Percentiles rank a stretch among this genome's conserved stretches.
phyloP scores from a whole-genome alignment of 1,284 basidiomycete genomes.

The Trichosporon ovoides region DNA sequence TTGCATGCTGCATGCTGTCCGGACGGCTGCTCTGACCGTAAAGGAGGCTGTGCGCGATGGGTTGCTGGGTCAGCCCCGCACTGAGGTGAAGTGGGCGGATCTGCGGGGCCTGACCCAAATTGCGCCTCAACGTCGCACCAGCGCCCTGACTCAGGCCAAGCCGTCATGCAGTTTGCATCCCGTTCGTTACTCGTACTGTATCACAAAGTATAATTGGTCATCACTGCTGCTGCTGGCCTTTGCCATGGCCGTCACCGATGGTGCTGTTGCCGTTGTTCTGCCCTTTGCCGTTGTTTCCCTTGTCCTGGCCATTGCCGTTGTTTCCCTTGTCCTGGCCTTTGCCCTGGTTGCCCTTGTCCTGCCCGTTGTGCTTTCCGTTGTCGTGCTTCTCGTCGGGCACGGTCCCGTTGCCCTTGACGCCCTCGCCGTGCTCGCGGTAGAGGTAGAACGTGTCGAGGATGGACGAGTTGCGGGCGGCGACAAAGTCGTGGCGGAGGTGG shows the following conservation, averaged over 20 bases:
- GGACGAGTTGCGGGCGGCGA: constrained; percentile 23
- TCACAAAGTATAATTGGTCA: neutral
- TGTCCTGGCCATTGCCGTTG: neutral
- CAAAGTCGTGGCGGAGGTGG: constrained; percentile 27
- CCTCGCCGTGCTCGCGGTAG: constrained; percentile 19
- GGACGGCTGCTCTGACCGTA: no score
- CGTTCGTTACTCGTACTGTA: no score
- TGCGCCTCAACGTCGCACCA: no score
- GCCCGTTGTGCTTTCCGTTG: neutral
- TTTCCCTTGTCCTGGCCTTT: neutral
- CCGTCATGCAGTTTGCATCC: no score
- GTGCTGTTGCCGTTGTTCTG: neutral
- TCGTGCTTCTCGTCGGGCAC: neutral
- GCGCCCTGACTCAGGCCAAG: no score
- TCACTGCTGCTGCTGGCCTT: neutral
- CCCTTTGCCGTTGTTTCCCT: neutral
- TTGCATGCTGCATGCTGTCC: no score
- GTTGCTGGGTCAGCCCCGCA: no score
- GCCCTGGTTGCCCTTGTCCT: neutral
- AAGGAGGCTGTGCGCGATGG: no score
- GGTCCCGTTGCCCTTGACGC: neutral
- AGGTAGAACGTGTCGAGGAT: constrained; percentile 26
- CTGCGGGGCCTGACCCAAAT: no score
- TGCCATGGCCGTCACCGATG: neutral
- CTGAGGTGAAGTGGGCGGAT: no score